Base-by-base conservation (phyloP, 2,329 filamentous ascomycete species). In the Sporothrix globosa region DNA sequence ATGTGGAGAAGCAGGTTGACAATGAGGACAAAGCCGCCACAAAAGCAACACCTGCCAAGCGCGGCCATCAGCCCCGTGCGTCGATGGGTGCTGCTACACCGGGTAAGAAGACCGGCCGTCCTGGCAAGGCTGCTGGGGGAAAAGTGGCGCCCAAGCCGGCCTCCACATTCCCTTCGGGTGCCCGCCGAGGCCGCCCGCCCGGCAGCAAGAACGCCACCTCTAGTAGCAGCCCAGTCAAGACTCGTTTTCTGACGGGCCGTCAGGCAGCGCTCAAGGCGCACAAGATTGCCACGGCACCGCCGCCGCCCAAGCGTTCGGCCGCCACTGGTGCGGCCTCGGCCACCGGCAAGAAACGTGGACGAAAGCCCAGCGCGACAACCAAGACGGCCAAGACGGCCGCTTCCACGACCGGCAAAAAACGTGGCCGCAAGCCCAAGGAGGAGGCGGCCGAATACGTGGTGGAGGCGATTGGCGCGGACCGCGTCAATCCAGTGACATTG, bases 401-500 rank as follows among this genome's bases (percentile, higher is more conserved):
- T 17, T 14, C 68, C 7, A 9, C 50, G 1, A 52, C 66, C 9
- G 46, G 65, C 56, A 68, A 68, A 56, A 71, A 67, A 63, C 53
- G 63, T 3, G 69, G 69, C 39, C 60, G 61, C 7, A 44, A 53
- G 27, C 52, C 3, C 69, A 74, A 7, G 19, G 61, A 41, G n/a
- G 73, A 74, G 14, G 75, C 76, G 3, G 24, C 53, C 39, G 80
- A 82, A 70, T 87, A 80, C 76, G 81, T 83, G 68, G 83, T 87
- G 0, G 85, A 87, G 74, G 74, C 76, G 3, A 83, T 87, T 44
- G 67, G 85, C 13, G 80, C 80, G 21, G 79, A 79, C 0, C 77
- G 75, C 4, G 77, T 84, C 50, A 80, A 83, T 53, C 75, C 74
- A 7, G 75, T 76, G 5, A 81, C 79, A 0, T 77, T 78, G 72